These are phyloP conservation scores for Schoenoplectus triqueter DNA, from an alignment of 202 grass and related monocot genomes.

Conservation along the genomic window DNA sequence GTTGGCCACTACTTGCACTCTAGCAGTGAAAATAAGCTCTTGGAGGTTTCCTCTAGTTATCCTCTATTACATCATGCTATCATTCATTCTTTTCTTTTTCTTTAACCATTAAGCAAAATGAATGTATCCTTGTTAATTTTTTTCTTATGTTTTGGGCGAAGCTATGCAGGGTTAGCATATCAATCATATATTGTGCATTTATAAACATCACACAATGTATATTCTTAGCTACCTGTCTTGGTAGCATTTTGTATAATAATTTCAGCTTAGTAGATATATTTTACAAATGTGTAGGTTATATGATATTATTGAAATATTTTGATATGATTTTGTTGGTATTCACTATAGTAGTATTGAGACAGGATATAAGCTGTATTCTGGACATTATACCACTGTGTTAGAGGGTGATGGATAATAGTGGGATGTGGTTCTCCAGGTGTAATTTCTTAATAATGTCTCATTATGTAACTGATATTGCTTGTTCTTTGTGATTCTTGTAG, in stretches of 20 bases:
- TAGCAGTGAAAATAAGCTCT: slow-evolving; percentile 84
- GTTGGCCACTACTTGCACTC: slow-evolving; percentile 97
- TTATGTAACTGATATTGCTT: slow-evolving; percentile 15
- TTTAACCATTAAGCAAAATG: slow-evolving; percentile 14
- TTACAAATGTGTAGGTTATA: background rate
- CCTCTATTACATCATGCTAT: slow-evolving; percentile 32
- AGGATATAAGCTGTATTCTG: background rate
- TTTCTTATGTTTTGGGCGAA: background rate
- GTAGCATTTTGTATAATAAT: background rate
- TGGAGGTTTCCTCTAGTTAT: slow-evolving; percentile 67
- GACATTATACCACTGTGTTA: background rate
- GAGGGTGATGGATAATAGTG: slow-evolving; percentile 8
- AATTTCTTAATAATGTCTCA: background rate
- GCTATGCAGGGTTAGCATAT: background rate
- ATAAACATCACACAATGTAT: background rate
- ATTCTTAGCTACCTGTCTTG: slow-evolving; percentile 1
- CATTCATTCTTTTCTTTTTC: background rate
- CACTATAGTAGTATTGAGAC: background rate
- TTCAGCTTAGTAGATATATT: background rate
- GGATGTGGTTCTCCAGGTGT: background rate
- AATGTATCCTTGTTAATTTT: background rate
- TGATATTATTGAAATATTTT: background rate
- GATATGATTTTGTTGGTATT: background rate
- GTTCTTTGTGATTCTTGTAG: slow-evolving; percentile 50
- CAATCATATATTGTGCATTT: background rate